Base-by-base conservation (phyloP, 768 basidiomycete species). In the Russula vinacea region DNA sequence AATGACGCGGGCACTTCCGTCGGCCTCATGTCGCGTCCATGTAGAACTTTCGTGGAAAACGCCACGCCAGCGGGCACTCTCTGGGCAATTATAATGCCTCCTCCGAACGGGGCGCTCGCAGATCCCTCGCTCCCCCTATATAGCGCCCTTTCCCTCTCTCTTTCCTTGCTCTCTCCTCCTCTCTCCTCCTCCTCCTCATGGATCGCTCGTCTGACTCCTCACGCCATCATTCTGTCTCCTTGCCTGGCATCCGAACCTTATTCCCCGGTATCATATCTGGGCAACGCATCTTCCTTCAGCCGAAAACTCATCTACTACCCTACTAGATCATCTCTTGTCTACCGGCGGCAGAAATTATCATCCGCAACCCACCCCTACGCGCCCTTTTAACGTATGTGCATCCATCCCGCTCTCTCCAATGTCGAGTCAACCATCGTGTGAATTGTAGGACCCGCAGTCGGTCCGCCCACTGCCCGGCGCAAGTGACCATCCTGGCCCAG, bases 241-340 rank as follows among this genome's bases (percentile, higher is more conserved):
- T 74, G 45, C 73, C 73, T 29, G 70, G 73, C 58, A 74, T 74
- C 64, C 64, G 69, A 24, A 73, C 73, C 29, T 67, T 74, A 64
- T 70, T 73, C 60, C 73, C 73, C 32, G 73, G 73, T 73, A 64
- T 33, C 58, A 64, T 56, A 50, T 64, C 63, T 64, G 22, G 53
- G 44, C 58, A 57, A 45, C 55, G 13, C 59, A 61, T 61, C 55
- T 65, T 37, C 39, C 51, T 51, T 19, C 53, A 40, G 0, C 29
- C 47, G 45, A 63, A 42, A 42, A 51, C 65, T 66, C 65, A 64
- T 57, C 65, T 58, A 57, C 65, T 58, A 57, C 56, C 51, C 35
- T 42, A 64, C 65, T 24, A 66, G 62, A 64, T 54, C 65, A 64
- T 64, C 65, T 65, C 39, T 57, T 65, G 59, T 40, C 64, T 37